phyloP scores from a whole-genome alignment of 1,284 basidiomycete genomes.

The Phaffia rhodozyma region DNA sequence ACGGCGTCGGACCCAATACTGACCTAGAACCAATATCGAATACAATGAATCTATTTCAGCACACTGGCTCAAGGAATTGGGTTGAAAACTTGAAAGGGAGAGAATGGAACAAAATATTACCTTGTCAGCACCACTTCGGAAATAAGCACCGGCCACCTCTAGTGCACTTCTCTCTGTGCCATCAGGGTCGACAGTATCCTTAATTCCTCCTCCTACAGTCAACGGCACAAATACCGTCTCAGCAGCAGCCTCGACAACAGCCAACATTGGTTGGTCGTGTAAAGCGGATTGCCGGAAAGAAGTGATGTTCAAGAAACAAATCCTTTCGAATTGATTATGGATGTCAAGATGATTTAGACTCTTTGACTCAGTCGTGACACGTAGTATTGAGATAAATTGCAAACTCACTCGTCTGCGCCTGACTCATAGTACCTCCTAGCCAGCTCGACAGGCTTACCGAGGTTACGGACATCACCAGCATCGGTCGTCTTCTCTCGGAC shows the following conservation, averaged over 20 bases:
- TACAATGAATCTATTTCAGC: too few relatives aligned
- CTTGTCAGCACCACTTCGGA: slow-evolving; percentile 96
- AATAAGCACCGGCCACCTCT: slow-evolving; percentile 92
- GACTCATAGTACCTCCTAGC: slow-evolving; percentile 73
- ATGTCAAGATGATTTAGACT: neutral
- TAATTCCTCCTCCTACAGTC: slow-evolving; percentile 97
- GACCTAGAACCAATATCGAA: slow-evolving; percentile 19
- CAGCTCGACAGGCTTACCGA: slow-evolving; percentile 93
- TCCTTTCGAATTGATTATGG: slow-evolving; percentile 34
- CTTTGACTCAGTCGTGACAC: neutral
- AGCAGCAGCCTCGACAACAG: slow-evolving; percentile 81
- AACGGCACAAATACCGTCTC: slow-evolving; percentile 92
- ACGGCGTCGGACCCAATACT: slow-evolving; percentile 95
- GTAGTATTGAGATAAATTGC: neutral
- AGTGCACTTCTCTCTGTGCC: slow-evolving; percentile 74
- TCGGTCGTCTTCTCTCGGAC: slow-evolving; percentile 64
- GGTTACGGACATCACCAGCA: slow-evolving; percentile 75
- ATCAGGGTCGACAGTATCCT: slow-evolving; percentile 89
- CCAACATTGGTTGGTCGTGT: slow-evolving; percentile 94
- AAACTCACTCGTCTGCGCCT: slow-evolving; percentile 62
- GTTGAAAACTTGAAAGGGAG: neutral
- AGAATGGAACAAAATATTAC: slow-evolving; percentile 36
- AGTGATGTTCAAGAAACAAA: slow-evolving; percentile 97
- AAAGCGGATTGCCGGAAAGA: slow-evolving; percentile 95
- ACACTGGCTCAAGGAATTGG: neutral